A percentile compares a stretch with the other conserved stretches of the same genome.
Evolutionary conservation across 495 filamentous ascomycete genomes (phyloP).

Genomic region (Neurospora sublineolata): DNA sequence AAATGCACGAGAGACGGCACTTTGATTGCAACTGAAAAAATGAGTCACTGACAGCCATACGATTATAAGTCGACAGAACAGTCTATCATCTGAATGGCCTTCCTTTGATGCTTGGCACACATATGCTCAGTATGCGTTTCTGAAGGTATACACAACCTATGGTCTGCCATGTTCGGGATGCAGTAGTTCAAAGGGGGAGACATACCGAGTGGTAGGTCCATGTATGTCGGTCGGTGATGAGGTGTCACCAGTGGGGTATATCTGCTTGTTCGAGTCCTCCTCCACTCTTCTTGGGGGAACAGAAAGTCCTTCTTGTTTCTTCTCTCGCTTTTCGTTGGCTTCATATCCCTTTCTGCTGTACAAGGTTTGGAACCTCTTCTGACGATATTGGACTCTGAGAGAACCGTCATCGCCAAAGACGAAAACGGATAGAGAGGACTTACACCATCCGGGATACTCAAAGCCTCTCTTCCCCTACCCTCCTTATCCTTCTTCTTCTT

Average conservation of each 20-base stretch:
- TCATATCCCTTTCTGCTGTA: not conserved
- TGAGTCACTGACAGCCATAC: conserved; percentile 25
- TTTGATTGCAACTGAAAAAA: not conserved
- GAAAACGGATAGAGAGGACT: not conserved
- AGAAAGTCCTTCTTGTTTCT: not conserved
- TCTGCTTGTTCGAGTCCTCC: not conserved
- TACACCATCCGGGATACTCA: not conserved
- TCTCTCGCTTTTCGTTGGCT: not conserved
- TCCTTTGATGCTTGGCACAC: not conserved
- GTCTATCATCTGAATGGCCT: not conserved
- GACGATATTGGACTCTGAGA: not conserved
- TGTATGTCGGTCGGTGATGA: not conserved
- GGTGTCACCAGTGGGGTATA: not conserved
- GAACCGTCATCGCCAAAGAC: not conserved
- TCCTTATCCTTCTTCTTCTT: not conserved
- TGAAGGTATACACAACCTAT: not conserved
- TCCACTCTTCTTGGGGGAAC: not conserved
- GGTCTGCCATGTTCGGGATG: not conserved
- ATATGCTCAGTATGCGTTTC: not conserved
- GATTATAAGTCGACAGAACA: conserved; percentile 2
- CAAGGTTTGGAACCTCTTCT: not conserved
- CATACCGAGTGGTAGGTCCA: not conserved
- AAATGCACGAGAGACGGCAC: conserved; percentile 6
- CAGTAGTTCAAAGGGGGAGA: not conserved
- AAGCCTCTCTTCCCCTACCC: not conserved